phyloP scores from a whole-genome alignment of 202 grass and related monocot genomes.

The Hordeum pubiflorum region DNA sequence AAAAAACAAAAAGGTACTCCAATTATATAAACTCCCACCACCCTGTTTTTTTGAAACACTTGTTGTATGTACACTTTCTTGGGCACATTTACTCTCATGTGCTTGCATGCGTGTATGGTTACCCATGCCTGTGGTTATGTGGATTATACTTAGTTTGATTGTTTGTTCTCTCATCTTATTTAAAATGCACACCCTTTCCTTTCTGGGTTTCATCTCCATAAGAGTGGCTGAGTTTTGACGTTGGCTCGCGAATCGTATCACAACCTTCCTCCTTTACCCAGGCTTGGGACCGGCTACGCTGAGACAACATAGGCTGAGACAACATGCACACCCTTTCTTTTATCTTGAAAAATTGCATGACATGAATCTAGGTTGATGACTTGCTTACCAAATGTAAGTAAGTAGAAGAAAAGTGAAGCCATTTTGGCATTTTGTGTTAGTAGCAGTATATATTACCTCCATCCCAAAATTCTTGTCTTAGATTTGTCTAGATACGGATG shows the following conservation, averaged over 20 bases:
- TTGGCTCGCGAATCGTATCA: too few species aligned
- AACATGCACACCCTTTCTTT: neutral
- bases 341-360: neutral
- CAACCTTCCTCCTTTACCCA: too few species aligned
- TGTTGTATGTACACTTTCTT: neutral
- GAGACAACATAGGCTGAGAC: too few species aligned
- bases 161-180: neutral
- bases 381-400: neutral
- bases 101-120: neutral
- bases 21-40: constrained; percentile 8
- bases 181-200: neutral
- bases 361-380: neutral
- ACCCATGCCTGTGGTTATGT: neutral
- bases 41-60: neutral
- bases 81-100: neutral
- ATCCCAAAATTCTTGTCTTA: too few species aligned
- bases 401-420: neutral
- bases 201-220: neutral
- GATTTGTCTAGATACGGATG: too few species aligned
- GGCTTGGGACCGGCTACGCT: too few species aligned
- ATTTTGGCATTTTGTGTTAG: neutral
- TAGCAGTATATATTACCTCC: neutral
- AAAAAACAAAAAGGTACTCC: constrained; percentile 65
- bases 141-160: neutral
- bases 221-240: too few species aligned